These are phyloP conservation scores for Nothophoma quercina DNA, from an alignment of 2,329 filamentous ascomycete species.

Conservation along the genomic window DNA sequence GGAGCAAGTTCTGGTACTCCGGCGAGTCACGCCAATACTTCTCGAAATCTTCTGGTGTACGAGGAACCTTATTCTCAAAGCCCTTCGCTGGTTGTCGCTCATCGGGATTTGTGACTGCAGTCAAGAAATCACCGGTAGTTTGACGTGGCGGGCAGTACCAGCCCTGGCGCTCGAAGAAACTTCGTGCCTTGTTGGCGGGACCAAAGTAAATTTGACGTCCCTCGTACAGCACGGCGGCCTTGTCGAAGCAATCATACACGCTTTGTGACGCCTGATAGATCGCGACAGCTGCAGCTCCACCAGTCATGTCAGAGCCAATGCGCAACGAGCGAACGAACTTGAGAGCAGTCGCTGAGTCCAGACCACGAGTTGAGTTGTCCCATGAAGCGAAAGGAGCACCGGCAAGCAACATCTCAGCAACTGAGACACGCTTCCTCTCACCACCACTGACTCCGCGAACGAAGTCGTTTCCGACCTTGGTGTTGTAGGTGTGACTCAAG, in stretches of 20 bases:
- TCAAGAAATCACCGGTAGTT: slow-evolving; percentile 78
- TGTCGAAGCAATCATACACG: slow-evolving; percentile 73
- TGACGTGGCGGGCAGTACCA: slow-evolving; percentile 72
- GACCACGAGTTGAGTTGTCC: slow-evolving; percentile 55
- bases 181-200: slow-evolving; percentile 63
- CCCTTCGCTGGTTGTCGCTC: slow-evolving; percentile 54
- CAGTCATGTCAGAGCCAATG: slow-evolving; percentile 58
- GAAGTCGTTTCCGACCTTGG: slow-evolving; percentile 65
- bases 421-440: slow-evolving; percentile 67
- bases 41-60: slow-evolving; percentile 59
- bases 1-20: slow-evolving; percentile 51
- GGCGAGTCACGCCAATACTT: slow-evolving; percentile 61
- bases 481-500: slow-evolving; percentile 63
- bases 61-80: slow-evolving; percentile 55
- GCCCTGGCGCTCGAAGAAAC: slow-evolving; percentile 73
- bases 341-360: slow-evolving; percentile 60
- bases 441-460: slow-evolving; percentile 69
- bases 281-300: slow-evolving; percentile 62
- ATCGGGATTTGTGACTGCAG: slow-evolving; percentile 67
- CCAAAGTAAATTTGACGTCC: slow-evolving; percentile 82
- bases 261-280: slow-evolving; percentile 62
- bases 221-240: slow-evolving; percentile 76
- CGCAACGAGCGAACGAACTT: slow-evolving; percentile 63
- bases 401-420: slow-evolving; percentile 61
- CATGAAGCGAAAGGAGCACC: slow-evolving; percentile 52